Evolutionary conservation across 139 green algal genomes (phyloP), one percentile per base, ranked within the genome.

Genomic region (Chlorella sp.): DNA sequence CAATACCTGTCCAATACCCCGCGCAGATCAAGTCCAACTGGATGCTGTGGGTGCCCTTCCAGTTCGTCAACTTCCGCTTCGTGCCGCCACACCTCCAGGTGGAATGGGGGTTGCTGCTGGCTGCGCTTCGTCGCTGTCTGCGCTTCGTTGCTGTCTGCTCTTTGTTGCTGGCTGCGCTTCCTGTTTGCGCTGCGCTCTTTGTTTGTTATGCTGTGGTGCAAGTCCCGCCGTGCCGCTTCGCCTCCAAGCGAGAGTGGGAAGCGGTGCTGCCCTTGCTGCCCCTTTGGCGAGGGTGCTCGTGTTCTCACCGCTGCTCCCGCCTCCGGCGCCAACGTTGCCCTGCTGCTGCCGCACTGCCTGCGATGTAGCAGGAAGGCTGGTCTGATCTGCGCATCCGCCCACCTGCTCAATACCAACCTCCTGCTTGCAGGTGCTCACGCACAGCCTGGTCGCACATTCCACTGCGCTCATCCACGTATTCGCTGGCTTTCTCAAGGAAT

Each of bases 1-100:
- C n/a, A n/a, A n/a, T n/a, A n/a, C n/a, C n/a, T n/a, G n/a, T n/a
- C n/a, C n/a, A n/a, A n/a, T n/a, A n/a, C n/a, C n/a, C n/a, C n/a
- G n/a, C 14, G 51, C 51, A 60, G 51, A 16, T 82, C 46, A 64
- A 38, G 65, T 91, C 92, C 79, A 98, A 98, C 92, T 98, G 96
- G 96, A 87, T 91, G 32, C 85, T 98, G 30, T 98, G 96, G 96
- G 90, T 98, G 13, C 95, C 95, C 60, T 94, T 94, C 30, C 95
- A 98, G 89, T 95, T 96, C 85, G 26, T 98, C 84, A 98, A 98
- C 90, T 98, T 98, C 88, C 76, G 91, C 46, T 95, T 95, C 81
- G 91, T 98, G 84, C 94, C 95, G 36, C 86, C 88, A 14, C 82
- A 94, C 65, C 88, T 96, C 48, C 89, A 90, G 84, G 88, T n/a